Evolutionary conservation across 2,329 filamentous ascomycete species (phyloP).

Genomic region (Lecanicillium sp.): DNA sequence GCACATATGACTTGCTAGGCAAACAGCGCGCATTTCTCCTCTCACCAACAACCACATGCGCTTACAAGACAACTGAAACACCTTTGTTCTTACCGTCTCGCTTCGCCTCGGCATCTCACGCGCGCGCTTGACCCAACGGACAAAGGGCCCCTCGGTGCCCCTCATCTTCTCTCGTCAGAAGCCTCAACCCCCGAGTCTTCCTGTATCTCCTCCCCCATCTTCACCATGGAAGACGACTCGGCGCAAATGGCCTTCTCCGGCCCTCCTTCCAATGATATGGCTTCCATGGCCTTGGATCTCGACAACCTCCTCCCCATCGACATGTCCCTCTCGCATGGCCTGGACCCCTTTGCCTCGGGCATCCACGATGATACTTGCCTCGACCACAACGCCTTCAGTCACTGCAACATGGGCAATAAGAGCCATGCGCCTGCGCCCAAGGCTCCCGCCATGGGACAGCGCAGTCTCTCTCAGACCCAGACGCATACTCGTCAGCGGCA

Average conservation of each 20-base stretch:
- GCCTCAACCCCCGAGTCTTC: background rate
- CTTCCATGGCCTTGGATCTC: constrained; percentile 23
- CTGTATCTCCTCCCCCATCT: constrained; percentile 11
- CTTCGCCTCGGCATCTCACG: background rate
- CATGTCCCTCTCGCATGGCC: constrained; percentile 20
- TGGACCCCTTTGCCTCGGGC: constrained; percentile 23
- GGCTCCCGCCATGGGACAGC: constrained; percentile 12
- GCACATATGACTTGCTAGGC: too few species aligned
- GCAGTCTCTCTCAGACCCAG: constrained; percentile 13
- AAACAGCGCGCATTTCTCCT: background rate
- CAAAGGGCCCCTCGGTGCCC: background rate
- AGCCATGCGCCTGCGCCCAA: constrained; percentile 12
- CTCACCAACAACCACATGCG: background rate
- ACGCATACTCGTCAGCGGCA: constrained; percentile 11
- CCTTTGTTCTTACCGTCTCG: background rate
- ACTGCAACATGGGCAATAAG: constrained; percentile 17
- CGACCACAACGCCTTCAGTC: constrained; percentile 18
- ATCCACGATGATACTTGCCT: constrained; percentile 30
- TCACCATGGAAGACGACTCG: constrained; percentile 23
- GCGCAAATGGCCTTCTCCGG: constrained; percentile 19
- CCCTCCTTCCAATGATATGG: constrained; percentile 23
- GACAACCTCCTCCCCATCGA: constrained; percentile 23
- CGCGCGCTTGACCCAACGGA: background rate
- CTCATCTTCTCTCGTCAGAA: background rate
- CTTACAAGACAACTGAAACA: background rate